Conservation (phyloP, 345 rosid species). For the Citrus reticulata region DNA sequence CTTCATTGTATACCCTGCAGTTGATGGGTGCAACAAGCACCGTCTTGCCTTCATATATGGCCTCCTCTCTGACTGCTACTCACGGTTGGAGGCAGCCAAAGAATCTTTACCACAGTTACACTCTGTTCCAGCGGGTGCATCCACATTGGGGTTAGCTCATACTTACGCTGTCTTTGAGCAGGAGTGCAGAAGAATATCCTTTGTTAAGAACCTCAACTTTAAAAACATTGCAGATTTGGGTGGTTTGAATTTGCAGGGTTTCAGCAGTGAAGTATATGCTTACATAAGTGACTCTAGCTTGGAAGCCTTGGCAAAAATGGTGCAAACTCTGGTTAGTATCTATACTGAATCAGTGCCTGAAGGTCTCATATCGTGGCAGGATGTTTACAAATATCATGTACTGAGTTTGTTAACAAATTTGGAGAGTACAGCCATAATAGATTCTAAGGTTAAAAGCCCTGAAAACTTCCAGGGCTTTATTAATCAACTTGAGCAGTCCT, state of each 20-base stretch:
- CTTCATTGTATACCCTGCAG: slow-evolving; percentile 61
- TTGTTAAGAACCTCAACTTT: slow-evolving; percentile 71
- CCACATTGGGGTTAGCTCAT: slow-evolving; percentile 37
- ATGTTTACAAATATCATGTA: slow-evolving; percentile 65
- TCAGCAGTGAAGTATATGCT: slow-evolving; percentile 60
- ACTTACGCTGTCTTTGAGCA: slow-evolving; percentile 56
- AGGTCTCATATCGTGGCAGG: slow-evolving; percentile 60
- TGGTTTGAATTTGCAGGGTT: slow-evolving; percentile 59
- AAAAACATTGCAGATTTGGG: slow-evolving; percentile 66
- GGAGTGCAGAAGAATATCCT: slow-evolving; percentile 82
- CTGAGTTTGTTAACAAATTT: slow-evolving; percentile 43
- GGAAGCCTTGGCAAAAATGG: slow-evolving; percentile 90
- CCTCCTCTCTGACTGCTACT: slow-evolving; percentile 79
- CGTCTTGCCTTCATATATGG: slow-evolving; percentile 70
- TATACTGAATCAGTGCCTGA: slow-evolving; percentile 42
- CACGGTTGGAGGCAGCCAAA: slow-evolving; percentile 47
- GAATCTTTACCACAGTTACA: slow-evolving; percentile 27
- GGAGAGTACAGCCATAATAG: slow-evolving; percentile 44
- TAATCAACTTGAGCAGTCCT: slow-evolving; percentile 62
- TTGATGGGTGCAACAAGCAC: slow-evolving; percentile 78
- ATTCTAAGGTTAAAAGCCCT: slow-evolving; percentile 44
- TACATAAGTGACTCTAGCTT: slow-evolving; percentile 52
- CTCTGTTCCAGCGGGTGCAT: slow-evolving; percentile 26
- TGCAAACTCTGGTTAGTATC: slow-evolving; percentile 41
- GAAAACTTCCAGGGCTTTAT: slow-evolving; percentile 65